These are phyloP conservation scores for Xylaria telfairii DNA, from an alignment of 495 filamentous ascomycete species.

Conservation along the genomic window DNA sequence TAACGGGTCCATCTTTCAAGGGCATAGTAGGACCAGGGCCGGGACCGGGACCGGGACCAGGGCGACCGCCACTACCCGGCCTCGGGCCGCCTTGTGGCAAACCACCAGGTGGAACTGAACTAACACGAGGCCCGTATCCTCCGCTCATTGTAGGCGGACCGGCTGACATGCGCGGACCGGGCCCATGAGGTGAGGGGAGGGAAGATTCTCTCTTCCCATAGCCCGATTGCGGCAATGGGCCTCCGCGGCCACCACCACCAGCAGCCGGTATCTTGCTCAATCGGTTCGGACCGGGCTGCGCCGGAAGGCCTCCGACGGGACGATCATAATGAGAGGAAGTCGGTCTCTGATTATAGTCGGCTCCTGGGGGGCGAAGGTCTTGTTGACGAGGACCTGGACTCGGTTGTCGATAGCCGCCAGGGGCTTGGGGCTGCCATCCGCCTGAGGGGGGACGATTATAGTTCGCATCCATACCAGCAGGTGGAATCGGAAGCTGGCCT, in stretches of 20 bases:
- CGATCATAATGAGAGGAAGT: constrained; percentile 30
- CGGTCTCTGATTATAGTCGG: constrained; percentile 35
- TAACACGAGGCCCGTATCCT: constrained; percentile 35
- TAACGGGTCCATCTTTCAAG: constrained; percentile 33
- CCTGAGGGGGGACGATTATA: constrained; percentile 39
- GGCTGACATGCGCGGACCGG: constrained; percentile 35
- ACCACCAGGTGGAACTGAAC: constrained; percentile 39
- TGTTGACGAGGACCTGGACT: constrained; percentile 41
- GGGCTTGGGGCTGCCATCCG: constrained; percentile 54
- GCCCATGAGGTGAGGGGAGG: constrained; percentile 29
- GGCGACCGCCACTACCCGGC: constrained; percentile 21
- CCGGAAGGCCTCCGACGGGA: constrained; percentile 29
- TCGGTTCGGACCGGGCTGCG: constrained; percentile 36
- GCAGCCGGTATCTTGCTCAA: constrained; percentile 45
- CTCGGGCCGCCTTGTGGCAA: constrained; percentile 35
- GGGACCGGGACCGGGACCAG: background rate
- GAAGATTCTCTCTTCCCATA: constrained; percentile 39
- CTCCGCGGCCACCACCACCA: constrained; percentile 32
- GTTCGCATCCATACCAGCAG: constrained; percentile 38
- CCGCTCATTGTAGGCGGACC: constrained; percentile 36
- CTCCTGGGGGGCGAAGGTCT: constrained; percentile 33
- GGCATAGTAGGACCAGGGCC: constrained; percentile 23
- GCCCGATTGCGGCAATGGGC: constrained; percentile 10
- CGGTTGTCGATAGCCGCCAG: constrained; percentile 49
- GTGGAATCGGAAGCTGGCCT: constrained; percentile 38